These are phyloP conservation scores for Scytalidium sp. DNA, from an alignment of 2,329 filamentous ascomycete species.

Conservation along the genomic window DNA sequence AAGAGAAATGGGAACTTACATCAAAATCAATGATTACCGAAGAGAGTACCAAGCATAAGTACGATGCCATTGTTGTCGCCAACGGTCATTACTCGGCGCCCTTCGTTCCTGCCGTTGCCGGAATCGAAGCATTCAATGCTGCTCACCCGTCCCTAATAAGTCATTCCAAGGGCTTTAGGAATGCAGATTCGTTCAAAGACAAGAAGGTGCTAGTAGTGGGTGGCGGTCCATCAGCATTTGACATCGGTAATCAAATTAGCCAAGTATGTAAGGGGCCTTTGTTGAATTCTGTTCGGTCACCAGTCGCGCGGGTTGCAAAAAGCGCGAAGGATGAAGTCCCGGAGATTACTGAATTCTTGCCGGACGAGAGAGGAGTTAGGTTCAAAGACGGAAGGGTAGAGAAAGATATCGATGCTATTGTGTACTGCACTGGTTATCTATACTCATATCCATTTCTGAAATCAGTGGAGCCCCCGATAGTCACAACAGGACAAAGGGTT, in stretches of 20 bases:
- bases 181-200: slow-evolving; percentile 55
- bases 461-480: slow-evolving; percentile 47
- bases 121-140: slow-evolving; percentile 56
- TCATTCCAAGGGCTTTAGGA: slow-evolving; percentile 80
- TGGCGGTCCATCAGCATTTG: slow-evolving; percentile 78
- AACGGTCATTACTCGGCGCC: slow-evolving; percentile 73
- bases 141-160: slow-evolving; percentile 58
- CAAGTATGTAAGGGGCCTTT: slow-evolving; percentile 56
- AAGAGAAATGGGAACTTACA: slow-evolving; percentile 54
- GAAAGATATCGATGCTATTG: slow-evolving; percentile 65
- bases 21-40: slow-evolving; percentile 21
- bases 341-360: slow-evolving; percentile 55
- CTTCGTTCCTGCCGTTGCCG: slow-evolving; percentile 60
- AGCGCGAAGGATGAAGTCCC: slow-evolving; percentile 46
- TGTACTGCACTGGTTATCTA: slow-evolving; percentile 90
- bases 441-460: slow-evolving; percentile 75
- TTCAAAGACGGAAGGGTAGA: slow-evolving; percentile 67
- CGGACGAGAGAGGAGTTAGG: slow-evolving; percentile 54
- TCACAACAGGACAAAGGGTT: slow-evolving; percentile 68
- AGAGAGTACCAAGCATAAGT: slow-evolving; percentile 14
- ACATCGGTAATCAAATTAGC: slow-evolving; percentile 77
- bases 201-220: slow-evolving; percentile 84
- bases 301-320: slow-evolving; percentile 25
- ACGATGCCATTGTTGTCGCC: slow-evolving; percentile 74
- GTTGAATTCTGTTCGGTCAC: slow-evolving; percentile 58